Base-by-base conservation (phyloP, 139 green algal species). In the Coccomyxa sp. region DNA sequence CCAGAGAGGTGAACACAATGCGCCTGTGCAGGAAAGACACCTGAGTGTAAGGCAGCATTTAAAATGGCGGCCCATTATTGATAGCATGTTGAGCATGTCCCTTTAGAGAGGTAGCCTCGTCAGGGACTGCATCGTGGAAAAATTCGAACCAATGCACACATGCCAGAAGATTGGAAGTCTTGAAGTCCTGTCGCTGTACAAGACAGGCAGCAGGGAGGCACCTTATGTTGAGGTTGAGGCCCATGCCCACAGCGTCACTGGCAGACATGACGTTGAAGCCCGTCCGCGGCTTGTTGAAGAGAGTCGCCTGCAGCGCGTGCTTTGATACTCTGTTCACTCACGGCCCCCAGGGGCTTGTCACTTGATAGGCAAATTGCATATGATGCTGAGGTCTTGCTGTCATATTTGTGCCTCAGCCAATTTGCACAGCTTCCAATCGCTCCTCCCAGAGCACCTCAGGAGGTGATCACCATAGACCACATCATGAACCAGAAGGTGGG, bases 241-340 rank as follows among this genome's bases (percentile, higher is more conserved):
- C 96, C 94, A 99, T 98, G 9, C 96, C 96, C 24, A 99, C 91
- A 8, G 96, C 96, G 80, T 99, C 96, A 9, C 82, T 92, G 22
- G 96, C 96, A 24, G 98, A 90, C 75, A 99, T 79, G 40, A 99
- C 90, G 27, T 89, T 74, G 79, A 90, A 94, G 2, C 84, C 89
- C 37, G 54, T 91, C 55, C 86, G 75, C 24, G 85, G 79, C 64
- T 95, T 86, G 70, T 98, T 98, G 86, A 98, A 98, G 50, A 97
- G 85, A 27, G 82, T 77, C 8, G 94, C 94, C 86, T 98, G 94
- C 74, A 89, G 76, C n/a, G n/a, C n/a, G n/a, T 22, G 16, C 16
- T 29, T 29, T 71, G 64, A n/a, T n/a, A n/a, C n/a, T n/a, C n/a
- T n/a, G n/a, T n/a, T n/a, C n/a, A n/a, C n/a, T n/a, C n/a, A n/a